Percentiles rank a stretch among this genome's conserved stretches.
These are phyloP conservation scores for Euphorbia corollata DNA, from an alignment of 441 rosid species.

Conservation along the genomic window DNA sequence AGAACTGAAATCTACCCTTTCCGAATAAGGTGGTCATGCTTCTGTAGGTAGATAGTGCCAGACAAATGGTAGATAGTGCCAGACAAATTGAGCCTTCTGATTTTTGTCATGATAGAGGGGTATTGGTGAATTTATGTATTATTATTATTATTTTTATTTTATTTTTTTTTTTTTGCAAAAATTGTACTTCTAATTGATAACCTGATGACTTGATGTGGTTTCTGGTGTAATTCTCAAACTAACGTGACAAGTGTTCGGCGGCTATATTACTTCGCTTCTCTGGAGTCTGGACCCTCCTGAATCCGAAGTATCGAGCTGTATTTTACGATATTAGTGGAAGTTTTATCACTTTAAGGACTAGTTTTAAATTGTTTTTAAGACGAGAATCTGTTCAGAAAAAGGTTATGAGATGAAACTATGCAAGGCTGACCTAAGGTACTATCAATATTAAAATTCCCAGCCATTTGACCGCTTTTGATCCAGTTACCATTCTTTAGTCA, in stretches of 20 bases:
- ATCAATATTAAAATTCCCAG: too few relatives aligned
- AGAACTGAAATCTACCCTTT: constrained; percentile 70
- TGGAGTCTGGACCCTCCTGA: too few relatives aligned
- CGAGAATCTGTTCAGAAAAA: too few relatives aligned
- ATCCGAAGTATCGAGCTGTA: too few relatives aligned
- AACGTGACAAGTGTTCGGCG: neutral
- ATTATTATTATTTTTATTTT: too few relatives aligned
- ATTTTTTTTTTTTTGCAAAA: constrained; percentile 8
- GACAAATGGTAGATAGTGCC: constrained; percentile 5
- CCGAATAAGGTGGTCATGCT: constrained; percentile 36
- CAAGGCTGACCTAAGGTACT: too few relatives aligned
- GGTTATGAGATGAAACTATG: too few relatives aligned
- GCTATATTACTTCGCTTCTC: neutral
- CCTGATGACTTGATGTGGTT: constrained; percentile 1
- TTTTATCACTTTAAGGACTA: too few relatives aligned
- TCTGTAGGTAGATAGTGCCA: constrained; percentile 2
- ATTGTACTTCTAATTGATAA: constrained; percentile 1
- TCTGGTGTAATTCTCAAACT: neutral
- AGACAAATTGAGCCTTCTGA: neutral
- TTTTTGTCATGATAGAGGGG: constrained; percentile 15
- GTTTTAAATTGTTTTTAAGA: too few relatives aligned
- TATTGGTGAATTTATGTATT: neutral
- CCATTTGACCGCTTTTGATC: too few relatives aligned
- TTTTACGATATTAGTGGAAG: too few relatives aligned
- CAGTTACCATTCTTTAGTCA: too few relatives aligned